Conservation (phyloP, 352 stramenopile species). For the Globisporangium spinosum region DNA sequence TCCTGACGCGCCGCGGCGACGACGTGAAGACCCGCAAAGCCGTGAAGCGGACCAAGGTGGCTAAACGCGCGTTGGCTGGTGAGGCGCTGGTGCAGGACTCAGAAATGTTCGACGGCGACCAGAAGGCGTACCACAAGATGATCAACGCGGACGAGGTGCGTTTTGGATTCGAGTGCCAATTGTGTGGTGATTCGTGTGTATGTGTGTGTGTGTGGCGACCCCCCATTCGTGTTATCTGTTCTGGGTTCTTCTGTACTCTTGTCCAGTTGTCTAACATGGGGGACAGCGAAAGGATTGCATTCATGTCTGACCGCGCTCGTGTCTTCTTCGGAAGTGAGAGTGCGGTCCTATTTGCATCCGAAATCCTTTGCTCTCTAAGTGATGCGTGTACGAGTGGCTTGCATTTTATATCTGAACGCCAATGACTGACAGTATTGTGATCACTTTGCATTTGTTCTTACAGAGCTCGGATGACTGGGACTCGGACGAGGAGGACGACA, state of each 20-base stretch:
- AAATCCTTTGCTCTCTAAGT: constrained; percentile 28
- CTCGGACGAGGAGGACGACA: constrained; percentile 49
- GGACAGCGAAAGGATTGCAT: constrained; percentile 66
- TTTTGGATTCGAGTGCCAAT: constrained; percentile 18
- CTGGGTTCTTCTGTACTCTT: constrained; percentile 83
- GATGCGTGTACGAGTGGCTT: constrained; percentile 6
- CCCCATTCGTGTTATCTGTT: constrained; percentile 92
- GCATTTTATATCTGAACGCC: neutral
- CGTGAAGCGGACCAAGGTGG: constrained; percentile 83
- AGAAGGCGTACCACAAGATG: constrained; percentile 80
- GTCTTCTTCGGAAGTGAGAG: constrained; percentile 27
- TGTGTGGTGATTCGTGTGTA: constrained; percentile 16
- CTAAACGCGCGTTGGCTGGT: constrained; percentile 76
- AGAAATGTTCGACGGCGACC: constrained; percentile 81
- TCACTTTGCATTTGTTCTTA: constrained; percentile 18
- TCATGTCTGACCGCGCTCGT: constrained; percentile 77
- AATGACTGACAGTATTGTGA: neutral
- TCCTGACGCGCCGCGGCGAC: constrained; percentile 69
- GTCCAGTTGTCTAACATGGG: constrained; percentile 92
- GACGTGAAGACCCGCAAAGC: constrained; percentile 81
- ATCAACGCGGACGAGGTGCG: constrained; percentile 85
- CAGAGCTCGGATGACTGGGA: constrained; percentile 83
- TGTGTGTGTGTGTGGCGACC: constrained; percentile 23
- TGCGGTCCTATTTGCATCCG: constrained; percentile 77
- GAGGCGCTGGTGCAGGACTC: constrained; percentile 76